Base-by-base conservation (phyloP, 2,329 filamentous ascomycete genomes). In the Penicillium sp. region DNA sequence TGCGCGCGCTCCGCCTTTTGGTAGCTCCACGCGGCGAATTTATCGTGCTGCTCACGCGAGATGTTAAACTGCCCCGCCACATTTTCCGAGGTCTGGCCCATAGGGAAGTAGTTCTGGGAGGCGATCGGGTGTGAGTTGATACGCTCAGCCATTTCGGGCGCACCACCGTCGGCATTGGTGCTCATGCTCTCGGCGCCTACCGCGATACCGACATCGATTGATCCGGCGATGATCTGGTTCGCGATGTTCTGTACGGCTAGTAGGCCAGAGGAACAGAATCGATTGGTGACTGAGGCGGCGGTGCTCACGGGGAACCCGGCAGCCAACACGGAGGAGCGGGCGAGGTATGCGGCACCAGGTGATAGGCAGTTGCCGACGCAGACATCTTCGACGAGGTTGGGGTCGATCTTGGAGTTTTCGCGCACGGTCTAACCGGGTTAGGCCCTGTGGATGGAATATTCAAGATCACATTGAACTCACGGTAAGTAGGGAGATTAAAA, bases 101-200 rank as follows among this genome's bases (percentile, higher is more conserved):
- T 96, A 63, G 88, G 83, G 16, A 95, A 89, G 72, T 88, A 90
- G 79, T 91, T 96, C 77, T 95, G 91, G 58, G 85, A 85, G 13
- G 89, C 82, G 64, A 90, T 81, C 46, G 81, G 79, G 74, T 89
- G 79, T 51, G 75, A 76, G 63, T 90, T 82, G 57, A 96, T 81
- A 43, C 85, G 76, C 44, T 89, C 84, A 20, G 86, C 89, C 78
- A 95, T 91, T 69, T 94, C 87, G 47, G 84, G 79, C 47, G 90
- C 89, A 22, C 75, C 76, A 22, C 87, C 87, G 32, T 90, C 90
- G 66, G 95, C 91, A 64, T 94, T 86, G 46, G 77, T 78, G 66
- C 82, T 88, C 90, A 96, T 96, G 75, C 86, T 91, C 80, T 96
- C 90, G 8, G 93, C 89, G 57, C 90, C 90, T 6, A 89, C 88